Conservation (phyloP, 352 stramenopile genomes). For the Pythium folliculosum region DNA sequence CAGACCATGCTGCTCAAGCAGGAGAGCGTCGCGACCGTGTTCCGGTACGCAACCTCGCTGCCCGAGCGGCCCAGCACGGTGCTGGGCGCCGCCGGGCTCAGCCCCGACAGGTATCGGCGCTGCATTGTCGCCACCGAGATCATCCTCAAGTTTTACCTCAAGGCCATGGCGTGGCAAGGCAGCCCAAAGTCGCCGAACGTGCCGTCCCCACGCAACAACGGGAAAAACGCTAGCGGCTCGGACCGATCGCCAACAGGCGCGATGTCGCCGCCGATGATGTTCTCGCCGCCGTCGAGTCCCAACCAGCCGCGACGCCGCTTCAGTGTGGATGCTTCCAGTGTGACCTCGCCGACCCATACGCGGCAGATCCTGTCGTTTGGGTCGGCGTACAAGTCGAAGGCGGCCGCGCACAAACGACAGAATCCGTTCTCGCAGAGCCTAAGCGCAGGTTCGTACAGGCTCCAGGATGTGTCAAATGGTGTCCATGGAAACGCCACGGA, state of each 20-base stretch:
- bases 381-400: slow-evolving; percentile 23
- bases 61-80: slow-evolving; percentile 14
- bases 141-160: slow-evolving; percentile 74
- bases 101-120: slow-evolving; percentile 58
- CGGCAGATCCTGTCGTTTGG: slow-evolving; percentile 29
- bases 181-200: slow-evolving; percentile 35
- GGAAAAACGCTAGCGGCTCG: not conserved
- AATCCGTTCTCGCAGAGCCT: slow-evolving; percentile 17
- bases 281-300: slow-evolving; percentile 21
- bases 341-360: slow-evolving; percentile 21
- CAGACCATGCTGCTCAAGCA: slow-evolving; percentile 66
- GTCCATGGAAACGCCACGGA: slow-evolving; percentile 11
- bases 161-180: slow-evolving; percentile 72
- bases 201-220: slow-evolving; percentile 22
- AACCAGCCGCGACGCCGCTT: slow-evolving; percentile 21
- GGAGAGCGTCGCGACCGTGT: slow-evolving; percentile 62
- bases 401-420: slow-evolving; percentile 6
- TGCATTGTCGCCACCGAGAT: slow-evolving; percentile 71
- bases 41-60: slow-evolving; percentile 54
- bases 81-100: slow-evolving; percentile 7
- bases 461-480: slow-evolving; percentile 14
- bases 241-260: slow-evolving; percentile 8
- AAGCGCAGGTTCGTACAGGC: slow-evolving; percentile 8
- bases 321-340: slow-evolving; percentile 16
- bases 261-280: slow-evolving; percentile 18